These are phyloP conservation scores for Geotrichum cucujoidarum DNA, from an alignment of 1,139 yeast genomes.

Conservation along the genomic window DNA sequence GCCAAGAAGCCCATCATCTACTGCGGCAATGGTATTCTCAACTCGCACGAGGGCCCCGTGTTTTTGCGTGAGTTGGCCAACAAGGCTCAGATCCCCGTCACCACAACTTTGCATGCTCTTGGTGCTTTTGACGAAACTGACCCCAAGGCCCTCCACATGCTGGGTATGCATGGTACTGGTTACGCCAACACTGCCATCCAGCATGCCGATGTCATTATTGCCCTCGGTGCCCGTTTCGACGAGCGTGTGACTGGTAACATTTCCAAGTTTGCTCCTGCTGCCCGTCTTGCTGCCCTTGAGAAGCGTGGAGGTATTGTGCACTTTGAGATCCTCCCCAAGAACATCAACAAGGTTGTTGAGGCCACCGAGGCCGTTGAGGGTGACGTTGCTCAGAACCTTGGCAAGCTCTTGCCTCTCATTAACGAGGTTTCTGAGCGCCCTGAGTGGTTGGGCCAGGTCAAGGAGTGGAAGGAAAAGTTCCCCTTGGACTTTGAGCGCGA, in stretches of 20 bases:
- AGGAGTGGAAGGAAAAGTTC: constrained; percentile 78
- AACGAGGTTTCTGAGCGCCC: constrained; percentile 59
- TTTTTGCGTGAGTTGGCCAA: constrained; percentile 79
- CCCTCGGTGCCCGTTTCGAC: constrained; percentile 95
- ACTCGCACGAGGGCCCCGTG: constrained; percentile 74
- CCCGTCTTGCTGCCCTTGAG: constrained; percentile 81
- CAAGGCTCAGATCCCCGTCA: constrained; percentile 89
- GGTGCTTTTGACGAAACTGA: constrained; percentile 94
- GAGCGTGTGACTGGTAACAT: constrained; percentile 94
- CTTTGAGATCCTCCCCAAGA: constrained; percentile 92
- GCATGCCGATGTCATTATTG: constrained; percentile 85
- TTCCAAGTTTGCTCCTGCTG: constrained; percentile 87
- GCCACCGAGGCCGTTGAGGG: constrained; percentile 97
- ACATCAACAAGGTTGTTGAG: constrained; percentile 94
- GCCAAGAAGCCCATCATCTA: constrained; percentile 87
- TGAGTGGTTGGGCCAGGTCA: constrained; percentile 71
- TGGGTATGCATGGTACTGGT: constrained; percentile 97
- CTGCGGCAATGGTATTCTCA: constrained; percentile 87
- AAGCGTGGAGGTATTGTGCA: constrained; percentile 93
- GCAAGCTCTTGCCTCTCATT: constrained; percentile 65
- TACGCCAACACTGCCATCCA: constrained; percentile 94
- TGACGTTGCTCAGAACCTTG: constrained; percentile 78
- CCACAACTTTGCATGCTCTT: constrained; percentile 88
- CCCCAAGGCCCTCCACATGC: constrained; percentile 85
- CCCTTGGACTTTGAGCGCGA: constrained; percentile 70